These are phyloP conservation scores for Sugiyamaella floridensis DNA, from an alignment of 805 yeast genomes.

Conservation along the genomic window DNA sequence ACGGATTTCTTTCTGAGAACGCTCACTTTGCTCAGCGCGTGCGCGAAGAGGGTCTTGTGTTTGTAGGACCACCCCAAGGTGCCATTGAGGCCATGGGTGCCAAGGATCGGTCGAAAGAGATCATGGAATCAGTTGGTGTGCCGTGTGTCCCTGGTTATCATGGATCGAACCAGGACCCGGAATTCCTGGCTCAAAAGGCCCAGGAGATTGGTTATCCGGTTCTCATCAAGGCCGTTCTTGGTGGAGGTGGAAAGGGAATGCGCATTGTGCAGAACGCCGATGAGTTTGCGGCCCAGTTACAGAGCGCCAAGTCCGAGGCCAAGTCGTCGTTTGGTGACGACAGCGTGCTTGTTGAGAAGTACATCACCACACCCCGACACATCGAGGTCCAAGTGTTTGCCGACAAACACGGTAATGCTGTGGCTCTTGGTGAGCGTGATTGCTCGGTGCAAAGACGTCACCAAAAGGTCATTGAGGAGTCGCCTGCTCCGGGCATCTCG, in stretches of 20 bases:
- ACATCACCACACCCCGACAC: conserved; percentile 49
- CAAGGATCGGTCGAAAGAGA: conserved; percentile 28
- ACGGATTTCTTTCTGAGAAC: conserved; percentile 48
- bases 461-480: conserved; percentile 50
- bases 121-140: conserved; percentile 29
- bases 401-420: conserved; percentile 48
- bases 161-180: conserved; percentile 27
- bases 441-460: conserved; percentile 53
- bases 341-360: conserved; percentile 48
- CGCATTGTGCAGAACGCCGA: conserved; percentile 44
- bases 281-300: conserved; percentile 44
- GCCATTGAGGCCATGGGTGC: conserved; percentile 33
- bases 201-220: conserved; percentile 40
- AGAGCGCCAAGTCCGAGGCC: conserved; percentile 50
- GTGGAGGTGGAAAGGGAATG: conserved; percentile 56
- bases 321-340: conserved; percentile 49
- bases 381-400: conserved; percentile 53
- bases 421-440: conserved; percentile 51
- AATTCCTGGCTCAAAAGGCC: conserved; percentile 23
- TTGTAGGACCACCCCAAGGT: conserved; percentile 29
- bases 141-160: conserved; percentile 32
- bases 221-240: conserved; percentile 51
- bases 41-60: conserved; percentile 28
- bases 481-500: conserved; percentile 51
- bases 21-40: conserved; percentile 29